Base-by-base conservation (phyloP, 345 rosid species). In the Euphorbia peplus region DNA sequence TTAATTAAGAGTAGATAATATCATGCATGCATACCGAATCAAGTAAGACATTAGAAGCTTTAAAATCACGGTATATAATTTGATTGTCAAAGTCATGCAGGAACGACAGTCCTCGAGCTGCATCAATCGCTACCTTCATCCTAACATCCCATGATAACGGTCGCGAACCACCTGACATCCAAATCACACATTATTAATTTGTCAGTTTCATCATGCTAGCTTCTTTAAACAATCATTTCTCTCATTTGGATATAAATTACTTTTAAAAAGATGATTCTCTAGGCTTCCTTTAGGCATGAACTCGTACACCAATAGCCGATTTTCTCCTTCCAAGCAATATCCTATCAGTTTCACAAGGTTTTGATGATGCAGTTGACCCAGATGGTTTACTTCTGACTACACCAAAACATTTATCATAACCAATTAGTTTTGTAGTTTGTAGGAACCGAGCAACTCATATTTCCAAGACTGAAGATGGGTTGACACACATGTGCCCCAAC, bases 41-140 rank as follows among this genome's bases (percentile, higher is more conserved):
- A 9, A 90, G 79, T 21, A 93, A 88, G 60, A 93, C 80, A 78
- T 93, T 93, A 39, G 92, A 79, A 64, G 96, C 77, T 83, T 93
- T 90, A 50, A 93, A 87, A 83, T 93, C 97, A 54, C 97, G 88
- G 69, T 81, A 90, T 44, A 93, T 88, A 81, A 93, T 83, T 76
- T 79, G 87, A 30, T 80, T 82, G 21, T 88, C 82, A 3, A 78
- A 80, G 21, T 88, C 89, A 10, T 93, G 97, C 63, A 90, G 78
- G 69, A 88, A 93, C 47, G 89, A 76, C 18, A 93, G 87, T 25
- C 93, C 96, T 50, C 78, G 80, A 32, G 98, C 98, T 67, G 97
- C 87, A 71, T 78, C 93, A 41, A 67, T 81, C 8, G 90, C 92
- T 24, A 93, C 83, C 77, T 84, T 87, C 69, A 90, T 73, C 78